phyloP scores from a whole-genome alignment of 306 rosid species.

The Gillenia trifoliata region DNA sequence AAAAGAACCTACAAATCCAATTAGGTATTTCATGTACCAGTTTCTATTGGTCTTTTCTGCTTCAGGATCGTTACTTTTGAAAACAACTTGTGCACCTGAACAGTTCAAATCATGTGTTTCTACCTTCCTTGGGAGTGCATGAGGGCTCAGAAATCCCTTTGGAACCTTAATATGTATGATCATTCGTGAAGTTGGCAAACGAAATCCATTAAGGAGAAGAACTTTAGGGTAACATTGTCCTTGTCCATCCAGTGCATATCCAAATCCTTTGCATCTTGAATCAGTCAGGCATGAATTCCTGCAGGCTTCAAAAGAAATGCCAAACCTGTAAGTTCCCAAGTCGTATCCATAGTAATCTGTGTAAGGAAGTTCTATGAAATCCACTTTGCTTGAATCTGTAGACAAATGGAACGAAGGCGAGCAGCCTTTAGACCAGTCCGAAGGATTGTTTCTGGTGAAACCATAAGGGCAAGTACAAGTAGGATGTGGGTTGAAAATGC shows the following conservation, averaged over 20 bases:
- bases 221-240: conserved; percentile 32
- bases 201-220: conserved; percentile 23
- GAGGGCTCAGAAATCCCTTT: neutral
- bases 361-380: conserved; percentile 27
- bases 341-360: conserved; percentile 35
- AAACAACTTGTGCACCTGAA: neutral
- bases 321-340: neutral
- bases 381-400: neutral
- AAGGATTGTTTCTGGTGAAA: conserved; percentile 15
- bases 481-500: conserved; percentile 20
- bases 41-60: conserved; percentile 3
- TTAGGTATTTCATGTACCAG: conserved; percentile 14
- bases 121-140: neutral
- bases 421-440: conserved; percentile 38
- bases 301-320: conserved; percentile 20
- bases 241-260: conserved; percentile 23
- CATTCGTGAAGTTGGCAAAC: neutral
- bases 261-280: conserved; percentile 24
- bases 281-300: conserved; percentile 15
- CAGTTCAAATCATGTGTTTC: conserved; percentile 19
- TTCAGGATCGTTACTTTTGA: neutral
- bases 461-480: conserved; percentile 33
- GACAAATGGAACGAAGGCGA: conserved; percentile 19
- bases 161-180: conserved; percentile 21
- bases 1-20: conserved; percentile 24